Base-by-base conservation (phyloP, 768 basidiomycete genomes). In the Hebeloma cylindrosporum region DNA sequence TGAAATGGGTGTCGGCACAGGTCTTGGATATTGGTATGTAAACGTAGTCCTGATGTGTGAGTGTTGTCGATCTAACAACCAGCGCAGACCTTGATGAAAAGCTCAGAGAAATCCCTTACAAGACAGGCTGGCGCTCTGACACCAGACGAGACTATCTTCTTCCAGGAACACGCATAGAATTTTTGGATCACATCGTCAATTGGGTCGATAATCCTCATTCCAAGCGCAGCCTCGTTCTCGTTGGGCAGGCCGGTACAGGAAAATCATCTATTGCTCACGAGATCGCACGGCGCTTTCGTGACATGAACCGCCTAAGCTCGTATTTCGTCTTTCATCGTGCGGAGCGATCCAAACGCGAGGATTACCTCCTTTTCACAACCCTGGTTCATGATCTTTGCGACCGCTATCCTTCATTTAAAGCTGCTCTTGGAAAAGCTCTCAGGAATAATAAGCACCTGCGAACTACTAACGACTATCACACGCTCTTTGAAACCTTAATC, bases 161-260 rank as follows among this genome's bases (percentile, higher is more conserved):
- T 37, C 18, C 14, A n/a, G 43, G 43, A n/a, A 45, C 43, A 10
- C 34, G 43, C 0, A n/a, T 16, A 16, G 28, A 37, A 7, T 37
- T 45, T 30, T 37, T 45, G 43, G 43, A 45, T 1, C 37, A 45
- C 14, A 37, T 45, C 9, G 16, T 21, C 4, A 20, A 30, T 3
- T 45, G 43, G 43, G 35, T 30, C 6, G 22, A 37, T 16, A 11
- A 45, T 9, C 33, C 43, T 6, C 21, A n/a, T 2, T 36, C 43
- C 25, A 30, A 37, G 16, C 22, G 22, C 8, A 35, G 17, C 16
- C 17, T 45, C 9, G n/a, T 35, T 26, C 34, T 45, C n/a, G 26
- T 45, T 27, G 45, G 45, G 7, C 36, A 39, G 27, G 45, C 45
- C 4, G 45, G 45, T 6, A 46, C 45, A 5, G 45, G 45, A 18